Conservation (phyloP, 257 asterid species). For the Perilla frutescens region DNA sequence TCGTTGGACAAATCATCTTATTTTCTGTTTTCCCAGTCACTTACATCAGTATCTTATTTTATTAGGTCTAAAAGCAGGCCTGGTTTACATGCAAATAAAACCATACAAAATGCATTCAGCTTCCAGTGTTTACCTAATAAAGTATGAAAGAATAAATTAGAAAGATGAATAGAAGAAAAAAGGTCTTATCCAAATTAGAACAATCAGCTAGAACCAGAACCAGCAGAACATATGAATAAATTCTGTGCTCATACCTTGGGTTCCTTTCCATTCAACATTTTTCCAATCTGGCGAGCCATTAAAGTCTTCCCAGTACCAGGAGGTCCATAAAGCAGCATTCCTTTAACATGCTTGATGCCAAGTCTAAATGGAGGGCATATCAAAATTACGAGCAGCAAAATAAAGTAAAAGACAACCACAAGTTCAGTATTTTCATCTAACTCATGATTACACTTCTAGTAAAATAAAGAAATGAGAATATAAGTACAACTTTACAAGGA, state of each 20-base stretch:
- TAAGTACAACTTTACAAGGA: slow-evolving; percentile 20
- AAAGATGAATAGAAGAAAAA: not conserved
- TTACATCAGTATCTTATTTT: slow-evolving; percentile 13
- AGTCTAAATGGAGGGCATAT: slow-evolving; percentile 54
- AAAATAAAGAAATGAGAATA: slow-evolving; percentile 26
- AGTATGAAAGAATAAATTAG: slow-evolving; percentile 25
- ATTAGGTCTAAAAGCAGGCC: slow-evolving; percentile 3
- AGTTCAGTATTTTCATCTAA: slow-evolving; percentile 22
- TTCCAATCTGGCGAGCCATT: slow-evolving; percentile 99
- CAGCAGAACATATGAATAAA: slow-evolving; percentile 29
- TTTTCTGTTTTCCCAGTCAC: not conserved
- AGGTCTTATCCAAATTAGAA: slow-evolving; percentile 18
- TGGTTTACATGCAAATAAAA: slow-evolving; percentile 15
- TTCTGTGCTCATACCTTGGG: slow-evolving; percentile 72
- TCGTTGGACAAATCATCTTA: not conserved
- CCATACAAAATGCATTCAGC: slow-evolving; percentile 1
- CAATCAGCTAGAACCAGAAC: slow-evolving; percentile 32
- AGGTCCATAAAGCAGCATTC: slow-evolving; percentile 98
- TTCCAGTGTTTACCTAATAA: slow-evolving; percentile 15
- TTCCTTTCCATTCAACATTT: slow-evolving; percentile 95
- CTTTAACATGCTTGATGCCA: slow-evolving; percentile 98
- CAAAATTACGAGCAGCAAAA: slow-evolving; percentile 31
- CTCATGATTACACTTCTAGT: slow-evolving; percentile 12
- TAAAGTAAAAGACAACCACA: slow-evolving; percentile 28
- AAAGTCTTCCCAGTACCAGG: slow-evolving; percentile 99